Conservation (phyloP, 2,329 filamentous ascomycete species). For the Aspergillus jensenii region DNA sequence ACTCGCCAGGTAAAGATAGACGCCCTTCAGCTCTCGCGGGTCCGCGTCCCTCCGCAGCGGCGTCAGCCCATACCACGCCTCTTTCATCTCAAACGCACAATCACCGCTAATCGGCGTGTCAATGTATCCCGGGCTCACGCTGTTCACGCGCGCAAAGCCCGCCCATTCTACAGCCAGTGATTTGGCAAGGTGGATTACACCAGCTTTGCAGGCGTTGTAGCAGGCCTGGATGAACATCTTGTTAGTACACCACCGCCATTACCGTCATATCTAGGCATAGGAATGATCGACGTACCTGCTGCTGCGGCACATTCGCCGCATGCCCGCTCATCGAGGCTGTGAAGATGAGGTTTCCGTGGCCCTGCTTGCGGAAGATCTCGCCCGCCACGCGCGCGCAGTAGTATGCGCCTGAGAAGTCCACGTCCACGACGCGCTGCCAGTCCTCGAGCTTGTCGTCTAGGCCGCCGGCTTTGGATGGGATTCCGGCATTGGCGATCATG, state of each 20-base stretch:
- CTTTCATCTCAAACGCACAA: slow-evolving; percentile 64
- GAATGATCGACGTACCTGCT: slow-evolving; percentile 25
- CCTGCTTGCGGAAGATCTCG: slow-evolving; percentile 67
- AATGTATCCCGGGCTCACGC: slow-evolving; percentile 75
- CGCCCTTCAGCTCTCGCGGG: slow-evolving; percentile 75
- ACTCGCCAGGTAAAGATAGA: slow-evolving; percentile 78
- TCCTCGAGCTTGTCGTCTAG: slow-evolving; percentile 66
- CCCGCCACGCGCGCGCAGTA: slow-evolving; percentile 68
- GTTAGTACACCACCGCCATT: no score
- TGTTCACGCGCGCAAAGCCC: slow-evolving; percentile 70
- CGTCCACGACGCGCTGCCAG: slow-evolving; percentile 66
- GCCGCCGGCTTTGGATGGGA: slow-evolving; percentile 68
- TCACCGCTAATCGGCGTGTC: slow-evolving; percentile 70
- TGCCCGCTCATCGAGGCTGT: slow-evolving; percentile 78
- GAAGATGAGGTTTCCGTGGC: slow-evolving; percentile 69
- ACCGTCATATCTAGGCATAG: background rate
- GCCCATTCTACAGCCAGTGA: slow-evolving; percentile 76
- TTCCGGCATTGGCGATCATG: slow-evolving; percentile 76
- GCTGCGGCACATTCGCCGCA: slow-evolving; percentile 74
- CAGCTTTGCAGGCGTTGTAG: slow-evolving; percentile 67
- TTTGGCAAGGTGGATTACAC: slow-evolving; percentile 56
- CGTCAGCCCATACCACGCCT: slow-evolving; percentile 74
- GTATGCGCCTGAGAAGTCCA: slow-evolving; percentile 54
- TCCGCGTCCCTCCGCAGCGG: slow-evolving; percentile 76
- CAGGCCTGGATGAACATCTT: slow-evolving; percentile 54